These are phyloP conservation scores for Linaria vulgaris DNA, from an alignment of 257 asterid species.

Conservation along the genomic window DNA sequence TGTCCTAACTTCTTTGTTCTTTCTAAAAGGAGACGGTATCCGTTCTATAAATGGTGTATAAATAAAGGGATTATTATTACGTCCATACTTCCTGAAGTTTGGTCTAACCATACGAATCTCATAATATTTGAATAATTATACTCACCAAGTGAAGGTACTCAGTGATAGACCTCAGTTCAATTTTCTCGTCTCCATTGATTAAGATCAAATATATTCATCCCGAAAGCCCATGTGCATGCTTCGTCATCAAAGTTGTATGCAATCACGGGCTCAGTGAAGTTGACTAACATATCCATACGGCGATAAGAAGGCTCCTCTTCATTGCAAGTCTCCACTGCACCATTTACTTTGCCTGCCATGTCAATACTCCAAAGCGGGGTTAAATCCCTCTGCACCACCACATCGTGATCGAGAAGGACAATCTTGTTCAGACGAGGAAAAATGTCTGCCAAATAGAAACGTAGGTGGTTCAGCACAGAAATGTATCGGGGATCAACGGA, in stretches of 20 bases:
- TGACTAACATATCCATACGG: conserved; percentile 69
- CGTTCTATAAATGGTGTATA: too few relatives aligned
- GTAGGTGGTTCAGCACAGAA: conserved; percentile 80
- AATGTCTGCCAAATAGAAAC: conserved; percentile 88
- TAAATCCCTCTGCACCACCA: conserved; percentile 83
- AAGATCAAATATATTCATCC: conserved; percentile 89
- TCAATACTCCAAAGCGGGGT: conserved; percentile 63
- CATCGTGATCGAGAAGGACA: conserved; percentile 92
- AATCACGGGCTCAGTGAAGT: conserved; percentile 68
- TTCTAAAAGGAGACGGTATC: too few relatives aligned
- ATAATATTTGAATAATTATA: not conserved
- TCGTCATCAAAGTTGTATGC: conserved; percentile 48
- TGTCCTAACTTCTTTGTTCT: too few relatives aligned
- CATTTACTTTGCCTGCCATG: conserved; percentile 83
- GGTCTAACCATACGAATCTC: too few relatives aligned
- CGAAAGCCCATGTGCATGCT: conserved; percentile 95
- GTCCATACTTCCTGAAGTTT: too few relatives aligned
- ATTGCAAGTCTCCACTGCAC: conserved; percentile 78
- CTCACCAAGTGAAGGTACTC: conserved; percentile 69
- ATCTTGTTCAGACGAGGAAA: conserved; percentile 72
- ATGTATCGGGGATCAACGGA: conserved; percentile 66
- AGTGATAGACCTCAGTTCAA: conserved; percentile 62
- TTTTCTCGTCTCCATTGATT: conserved; percentile 66
- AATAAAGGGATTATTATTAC: too few relatives aligned
- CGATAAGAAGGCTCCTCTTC: conserved; percentile 68